phyloP scores from a whole-genome alignment of 1,284 basidiomycete species.

The Melampsora larici-populina region DNA sequence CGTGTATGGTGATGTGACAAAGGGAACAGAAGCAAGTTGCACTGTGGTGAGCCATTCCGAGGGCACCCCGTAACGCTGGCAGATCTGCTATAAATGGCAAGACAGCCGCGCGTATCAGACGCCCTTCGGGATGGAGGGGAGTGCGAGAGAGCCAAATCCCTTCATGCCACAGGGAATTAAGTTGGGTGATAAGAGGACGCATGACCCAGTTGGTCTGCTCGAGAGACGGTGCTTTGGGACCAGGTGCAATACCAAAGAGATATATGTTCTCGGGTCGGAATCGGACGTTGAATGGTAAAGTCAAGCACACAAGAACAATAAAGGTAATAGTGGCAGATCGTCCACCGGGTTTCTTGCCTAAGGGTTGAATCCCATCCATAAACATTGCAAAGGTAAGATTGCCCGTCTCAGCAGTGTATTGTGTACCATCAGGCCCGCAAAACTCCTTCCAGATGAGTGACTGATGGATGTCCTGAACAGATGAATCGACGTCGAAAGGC shows the following conservation, averaged over 20 bases:
- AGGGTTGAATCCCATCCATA: too few relatives aligned
- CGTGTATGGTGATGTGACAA: conserved; percentile 8
- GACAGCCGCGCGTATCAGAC: background rate
- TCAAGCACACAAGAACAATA: conserved; percentile 18
- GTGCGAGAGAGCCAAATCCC: conserved; percentile 47
- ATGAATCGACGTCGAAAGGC: background rate
- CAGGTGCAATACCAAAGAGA: conserved; percentile 54
- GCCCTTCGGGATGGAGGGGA: background rate
- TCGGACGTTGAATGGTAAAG: conserved; percentile 43
- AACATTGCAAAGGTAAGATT: conserved; percentile 22
- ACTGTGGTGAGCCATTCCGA: conserved; percentile 20
- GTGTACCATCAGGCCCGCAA: background rate
- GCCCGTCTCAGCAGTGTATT: background rate
- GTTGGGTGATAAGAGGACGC: conserved; percentile 50
- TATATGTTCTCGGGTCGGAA: conserved; percentile 45
- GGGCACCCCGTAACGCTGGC: conserved; percentile 32
- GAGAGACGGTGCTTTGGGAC: conserved; percentile 53
- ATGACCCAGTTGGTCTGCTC: conserved; percentile 52
- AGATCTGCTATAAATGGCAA: conserved; percentile 42
- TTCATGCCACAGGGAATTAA: conserved; percentile 50
- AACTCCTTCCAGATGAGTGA: conserved; percentile 12
- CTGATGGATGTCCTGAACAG: conserved; percentile 8
- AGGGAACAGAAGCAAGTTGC: conserved; percentile 40
- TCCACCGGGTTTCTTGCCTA: background rate
- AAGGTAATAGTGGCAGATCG: conserved; percentile 13